Base-by-base conservation (phyloP, 2,329 filamentous ascomycete species). In the Venturia pyrina region DNA sequence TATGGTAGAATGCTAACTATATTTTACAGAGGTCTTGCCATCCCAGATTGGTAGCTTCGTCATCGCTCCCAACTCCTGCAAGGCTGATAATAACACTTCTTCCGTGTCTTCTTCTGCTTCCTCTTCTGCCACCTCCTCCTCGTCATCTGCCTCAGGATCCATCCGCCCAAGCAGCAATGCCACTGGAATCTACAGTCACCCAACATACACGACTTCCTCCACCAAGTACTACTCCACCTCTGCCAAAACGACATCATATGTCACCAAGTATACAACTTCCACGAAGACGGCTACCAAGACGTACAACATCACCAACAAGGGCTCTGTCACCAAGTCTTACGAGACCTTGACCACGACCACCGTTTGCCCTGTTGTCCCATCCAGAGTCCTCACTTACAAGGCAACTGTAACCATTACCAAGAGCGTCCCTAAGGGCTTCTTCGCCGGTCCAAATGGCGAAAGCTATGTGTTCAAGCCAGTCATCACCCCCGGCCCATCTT, bases 191-290 rank as follows among this genome's bases (percentile, higher is more conserved):
- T n/a, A 37, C 53, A 53, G 48, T 10, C 21, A 50, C 11, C 46
- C 46, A 28, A 19, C 53, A 34, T 57, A 57, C 53, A 57, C 53
- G 5, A 37, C 53, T 2, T 34, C 53, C 32, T 57, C 53, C 53
- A 57, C 28, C 53, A 37, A 34, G 53, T 57, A 57, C 53, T 57
- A 57, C 53, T 34, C 53, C 15, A 34, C 32, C 53, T 34, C 28
- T 10, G 53, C 28, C 32, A 59, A 59, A 32, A 59, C 53, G 28
- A 59, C 53, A 15, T 59, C 53, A 37, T 59, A 59, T 13, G 28
- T 59, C 5, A 59, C 53, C 53, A 59, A 59, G 53, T 59, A 59
- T 17, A 59, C 53, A 5, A 59, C 53, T 13, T 59, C 53, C 32
- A 37, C 32, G 1, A 34, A 59, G 32, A 59, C 28, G 53, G 28